These are phyloP conservation scores for Russula earlei DNA, from an alignment of 768 basidiomycete species.

Conservation along the genomic window DNA sequence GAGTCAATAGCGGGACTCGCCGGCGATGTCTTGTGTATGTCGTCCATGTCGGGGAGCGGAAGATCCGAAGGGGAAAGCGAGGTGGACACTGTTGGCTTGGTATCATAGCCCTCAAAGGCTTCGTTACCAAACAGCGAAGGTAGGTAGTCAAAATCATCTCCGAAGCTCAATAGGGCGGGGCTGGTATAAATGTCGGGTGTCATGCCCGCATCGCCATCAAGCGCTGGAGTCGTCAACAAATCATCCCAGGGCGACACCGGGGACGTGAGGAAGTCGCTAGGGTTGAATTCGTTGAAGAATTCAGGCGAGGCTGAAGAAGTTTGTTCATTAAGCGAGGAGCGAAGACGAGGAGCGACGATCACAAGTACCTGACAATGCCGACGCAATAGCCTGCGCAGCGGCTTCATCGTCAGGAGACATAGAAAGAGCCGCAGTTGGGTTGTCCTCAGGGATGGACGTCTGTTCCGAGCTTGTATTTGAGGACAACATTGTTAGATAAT, in stretches of 20 bases:
- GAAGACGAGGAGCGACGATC: background rate
- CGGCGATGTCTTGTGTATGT: conserved; percentile 43
- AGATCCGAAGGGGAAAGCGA: conserved; percentile 6
- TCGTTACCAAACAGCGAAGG: conserved; percentile 20
- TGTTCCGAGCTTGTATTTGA: conserved; percentile 36
- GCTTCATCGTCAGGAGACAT: background rate
- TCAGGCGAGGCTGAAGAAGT: conserved; percentile 30
- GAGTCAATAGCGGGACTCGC: conserved; percentile 40
- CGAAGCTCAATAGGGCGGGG: conserved; percentile 32
- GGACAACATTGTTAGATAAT: conserved; percentile 63
- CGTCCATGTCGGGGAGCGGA: conserved; percentile 27
- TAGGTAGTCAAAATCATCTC: conserved; percentile 28
- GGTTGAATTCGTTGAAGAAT: conserved; percentile 28
- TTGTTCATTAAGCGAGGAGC: background rate
- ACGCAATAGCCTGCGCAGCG: conserved; percentile 16
- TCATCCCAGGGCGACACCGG: conserved; percentile 41
- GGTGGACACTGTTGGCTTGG: conserved; percentile 6
- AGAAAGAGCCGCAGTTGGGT: conserved; percentile 18
- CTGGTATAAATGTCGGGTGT: conserved; percentile 34
- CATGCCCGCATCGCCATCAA: conserved; percentile 28
- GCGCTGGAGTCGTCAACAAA: conserved; percentile 35
- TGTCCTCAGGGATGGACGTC: conserved; percentile 23
- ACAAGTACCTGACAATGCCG: conserved; percentile 14
- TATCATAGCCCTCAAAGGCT: conserved; percentile 6
- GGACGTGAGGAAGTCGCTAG: conserved; percentile 38